phyloP scores from a whole-genome alignment of 352 stramenopile species.

The Pythium aphanidermatum region DNA sequence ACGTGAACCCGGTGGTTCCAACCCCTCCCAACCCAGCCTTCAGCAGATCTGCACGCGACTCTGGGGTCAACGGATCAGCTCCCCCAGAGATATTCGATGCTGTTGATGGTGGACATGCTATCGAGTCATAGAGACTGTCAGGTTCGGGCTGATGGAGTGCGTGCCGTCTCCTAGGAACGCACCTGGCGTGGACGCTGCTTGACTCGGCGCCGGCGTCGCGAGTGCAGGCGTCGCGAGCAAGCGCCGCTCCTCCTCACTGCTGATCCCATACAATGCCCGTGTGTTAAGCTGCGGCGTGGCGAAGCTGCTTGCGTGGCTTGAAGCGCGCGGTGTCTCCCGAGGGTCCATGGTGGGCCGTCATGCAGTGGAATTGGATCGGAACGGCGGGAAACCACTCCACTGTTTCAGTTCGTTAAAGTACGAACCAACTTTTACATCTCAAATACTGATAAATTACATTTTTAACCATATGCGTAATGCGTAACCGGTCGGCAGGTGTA shows the following conservation, averaged over 20 bases:
- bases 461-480: too few relatives aligned
- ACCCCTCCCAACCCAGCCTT: slow-evolving; percentile 9
- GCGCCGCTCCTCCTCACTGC: slow-evolving; percentile 12
- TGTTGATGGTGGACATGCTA: background rate
- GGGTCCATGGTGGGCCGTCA: too few relatives aligned
- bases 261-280: slow-evolving; percentile 15
- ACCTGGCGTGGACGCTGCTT: too few relatives aligned
- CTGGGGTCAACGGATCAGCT: slow-evolving; percentile 20
- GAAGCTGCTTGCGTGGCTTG: background rate
- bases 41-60: slow-evolving; percentile 21
- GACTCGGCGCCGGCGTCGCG: too few relatives aligned
- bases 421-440: background rate
- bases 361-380: background rate
- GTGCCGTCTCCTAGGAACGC: too few relatives aligned
- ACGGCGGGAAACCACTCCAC: slow-evolving; percentile 11
- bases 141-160: too few relatives aligned
- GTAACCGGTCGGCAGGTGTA: too few relatives aligned
- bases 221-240: slow-evolving; percentile 17
- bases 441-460: too few relatives aligned
- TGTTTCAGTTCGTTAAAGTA: slow-evolving; percentile 3
- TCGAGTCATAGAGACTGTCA: too few relatives aligned
- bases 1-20: too few relatives aligned
- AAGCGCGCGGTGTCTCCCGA: slow-evolving; percentile 14
- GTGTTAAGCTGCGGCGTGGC: background rate
- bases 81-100: background rate